These are phyloP conservation scores for Bryoglossum gracile DNA, from an alignment of 495 filamentous ascomycete species.

Conservation along the genomic window DNA sequence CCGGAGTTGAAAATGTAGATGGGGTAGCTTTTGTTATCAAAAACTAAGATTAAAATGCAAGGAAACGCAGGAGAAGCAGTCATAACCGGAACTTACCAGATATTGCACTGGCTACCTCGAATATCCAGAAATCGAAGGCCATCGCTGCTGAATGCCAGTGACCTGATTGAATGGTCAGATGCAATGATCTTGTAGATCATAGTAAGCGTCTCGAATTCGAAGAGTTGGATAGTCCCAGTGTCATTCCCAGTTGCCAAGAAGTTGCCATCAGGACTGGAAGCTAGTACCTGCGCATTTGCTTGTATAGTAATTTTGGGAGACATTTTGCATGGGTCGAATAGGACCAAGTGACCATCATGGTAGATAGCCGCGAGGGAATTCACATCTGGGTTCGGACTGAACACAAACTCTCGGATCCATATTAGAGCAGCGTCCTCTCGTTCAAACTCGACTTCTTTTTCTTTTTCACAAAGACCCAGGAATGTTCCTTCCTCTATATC, in stretches of 20 bases:
- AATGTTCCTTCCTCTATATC: constrained; percentile 24
- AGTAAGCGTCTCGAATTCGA: constrained; percentile 32
- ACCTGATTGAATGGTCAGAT: constrained; percentile 20
- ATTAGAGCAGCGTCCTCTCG: constrained; percentile 16
- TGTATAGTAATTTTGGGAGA: constrained; percentile 4
- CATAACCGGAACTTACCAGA: constrained; percentile 26
- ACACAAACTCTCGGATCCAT: constrained; percentile 26
- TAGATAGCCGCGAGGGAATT: constrained; percentile 26
- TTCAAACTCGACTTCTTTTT: constrained; percentile 17
- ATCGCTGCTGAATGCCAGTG: constrained; percentile 27
- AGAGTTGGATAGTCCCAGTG: constrained; percentile 28
- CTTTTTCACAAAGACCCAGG: constrained; percentile 26
- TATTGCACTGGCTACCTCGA: constrained; percentile 27
- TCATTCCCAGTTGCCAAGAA: constrained; percentile 24
- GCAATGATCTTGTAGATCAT: constrained; percentile 28
- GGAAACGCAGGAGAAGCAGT: too few relatives aligned
- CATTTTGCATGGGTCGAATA: constrained; percentile 25
- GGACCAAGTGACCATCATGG: constrained; percentile 28
- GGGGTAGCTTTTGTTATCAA: too few relatives aligned
- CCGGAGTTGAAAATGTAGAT: too few relatives aligned
- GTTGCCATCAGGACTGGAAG: constrained; percentile 27
- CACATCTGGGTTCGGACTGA: constrained; percentile 30
- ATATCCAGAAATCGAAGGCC: constrained; percentile 28
- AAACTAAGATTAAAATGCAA: too few relatives aligned
- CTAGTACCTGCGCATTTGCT: constrained; percentile 15